Percentiles rank a stretch among this genome's conserved stretches.
Conservation (phyloP, 1,284 basidiomycete species). For the Neolentinus lepideus region DNA sequence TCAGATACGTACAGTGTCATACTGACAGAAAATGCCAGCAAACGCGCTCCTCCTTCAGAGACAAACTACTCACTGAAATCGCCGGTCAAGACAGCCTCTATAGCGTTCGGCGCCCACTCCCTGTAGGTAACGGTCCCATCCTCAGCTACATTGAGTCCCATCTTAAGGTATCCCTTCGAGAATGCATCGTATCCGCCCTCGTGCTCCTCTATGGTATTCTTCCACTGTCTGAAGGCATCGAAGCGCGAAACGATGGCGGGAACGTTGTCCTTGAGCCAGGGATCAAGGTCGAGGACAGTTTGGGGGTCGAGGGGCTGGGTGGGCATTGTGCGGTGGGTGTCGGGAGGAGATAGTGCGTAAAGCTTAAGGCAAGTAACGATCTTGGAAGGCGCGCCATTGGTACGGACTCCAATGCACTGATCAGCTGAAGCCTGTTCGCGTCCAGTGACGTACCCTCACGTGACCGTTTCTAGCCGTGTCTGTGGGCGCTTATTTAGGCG, state of each 20-base stretch:
- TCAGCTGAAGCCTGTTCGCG: not conserved
- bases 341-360: not conserved
- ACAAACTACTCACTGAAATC: conserved; percentile 80
- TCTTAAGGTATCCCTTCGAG: conserved; percentile 80
- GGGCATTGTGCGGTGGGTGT: conserved; percentile 22
- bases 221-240: conserved; percentile 67
- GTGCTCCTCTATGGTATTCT: conserved; percentile 60
- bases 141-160: conserved; percentile 73
- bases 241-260: conserved; percentile 69
- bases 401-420: not conserved
- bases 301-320: conserved; percentile 41
- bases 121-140: conserved; percentile 78
- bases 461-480: not conserved
- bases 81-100: conserved; percentile 80
- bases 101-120: conserved; percentile 95
- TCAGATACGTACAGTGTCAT: not conserved
- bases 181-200: conserved; percentile 92
- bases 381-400: not conserved
- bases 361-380: not conserved
- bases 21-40: not conserved
- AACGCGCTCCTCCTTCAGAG: conserved; percentile 1
- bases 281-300: conserved; percentile 53
- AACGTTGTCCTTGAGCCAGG: conserved; percentile 73
- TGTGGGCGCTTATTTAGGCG: not conserved
- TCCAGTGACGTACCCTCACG: conserved; percentile 1